A percentile compares a stretch with the other conserved stretches of the same genome.
Conservation (phyloP, 148 eudicot species). For the Cornus kousa region DNA sequence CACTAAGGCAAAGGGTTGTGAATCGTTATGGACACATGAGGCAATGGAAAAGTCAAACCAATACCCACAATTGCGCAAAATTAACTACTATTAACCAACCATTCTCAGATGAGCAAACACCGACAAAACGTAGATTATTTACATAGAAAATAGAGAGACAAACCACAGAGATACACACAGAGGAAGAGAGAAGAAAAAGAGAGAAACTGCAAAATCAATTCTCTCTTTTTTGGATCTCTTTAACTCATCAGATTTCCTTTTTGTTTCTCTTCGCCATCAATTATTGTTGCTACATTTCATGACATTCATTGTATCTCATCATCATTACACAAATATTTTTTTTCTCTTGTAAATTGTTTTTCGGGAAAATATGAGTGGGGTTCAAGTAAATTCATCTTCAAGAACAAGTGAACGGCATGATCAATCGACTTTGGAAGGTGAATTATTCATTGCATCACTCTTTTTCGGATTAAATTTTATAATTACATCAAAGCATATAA, state of each 20-base stretch:
- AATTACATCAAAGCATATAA: no score
- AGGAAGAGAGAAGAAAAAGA: constrained; percentile 9
- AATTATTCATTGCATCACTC: background rate
- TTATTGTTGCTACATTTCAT: background rate
- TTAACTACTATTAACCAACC: constrained; percentile 27
- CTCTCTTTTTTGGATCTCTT: constrained; percentile 37
- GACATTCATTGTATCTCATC: background rate
- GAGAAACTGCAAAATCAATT: constrained; percentile 22
- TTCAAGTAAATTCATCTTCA: constrained; percentile 57
- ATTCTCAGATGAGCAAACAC: background rate
- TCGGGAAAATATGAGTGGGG: constrained; percentile 39
- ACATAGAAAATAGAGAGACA: background rate
- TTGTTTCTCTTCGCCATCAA: background rate
- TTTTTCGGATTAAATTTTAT: background rate
- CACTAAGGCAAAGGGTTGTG: no score
- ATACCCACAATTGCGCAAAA: constrained; percentile 24
- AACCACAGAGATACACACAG: background rate
- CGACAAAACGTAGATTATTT: background rate
- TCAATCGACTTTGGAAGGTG: constrained; percentile 78
- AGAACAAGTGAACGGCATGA: constrained; percentile 16
- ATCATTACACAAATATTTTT: no score
- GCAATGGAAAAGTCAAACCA: constrained; percentile 28
- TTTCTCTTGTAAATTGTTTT: background rate
- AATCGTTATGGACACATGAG: background rate
- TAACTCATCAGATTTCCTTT: background rate